Evolutionary conservation across 257 asterid species (phyloP), one percentile per base, ranked within the genome.

Genomic region (Verbena officinalis): DNA sequence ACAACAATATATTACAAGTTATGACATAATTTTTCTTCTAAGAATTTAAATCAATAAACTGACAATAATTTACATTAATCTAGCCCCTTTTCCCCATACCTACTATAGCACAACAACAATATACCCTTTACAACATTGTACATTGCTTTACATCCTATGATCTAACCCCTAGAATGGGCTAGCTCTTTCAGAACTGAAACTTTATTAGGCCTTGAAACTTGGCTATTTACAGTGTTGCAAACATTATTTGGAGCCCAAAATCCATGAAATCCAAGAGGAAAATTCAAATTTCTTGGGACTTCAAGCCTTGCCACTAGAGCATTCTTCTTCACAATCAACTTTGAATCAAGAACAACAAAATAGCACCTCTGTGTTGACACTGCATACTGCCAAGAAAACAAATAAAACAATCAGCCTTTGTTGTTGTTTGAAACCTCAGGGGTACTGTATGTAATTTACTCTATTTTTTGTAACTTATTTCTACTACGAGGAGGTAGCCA

Each of bases 231-330:
- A 10, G 16, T 33, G 2, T 11, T 4, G 7, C 31, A 16, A 0
- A 24, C 57, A 40, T 36, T 4, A 9, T 52, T 20, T 4, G 87
- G 83, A 42, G 86, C 90, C 96, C 97, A 90, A 67, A 93, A 86
- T 58, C 96, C 97, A 76, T 93, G 97, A 74, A 93, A 93, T 9
- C 98, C 98, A 9, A 93, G 81, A 51, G 97, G 95, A 53, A 90
- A 93, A 81, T 86, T 88, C 79, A 90, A 64, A 66, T 86, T 79
- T 70, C 80, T 84, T 0, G 99, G 95, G 14, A 90, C 99, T 80
- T 87, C 96, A 80, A 80, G 78, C 24, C 96, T 83, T 16, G 99
- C 91, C 55, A 94, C 89, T n/a, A 90, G 21, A 34, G 79, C 89
- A 72, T 78, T 77, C 42, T 66, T 76, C 71, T 76, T 67, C 50